Evolutionary conservation across 306 rosid genomes (phyloP).

Genomic region (Rosa lucieae): DNA sequence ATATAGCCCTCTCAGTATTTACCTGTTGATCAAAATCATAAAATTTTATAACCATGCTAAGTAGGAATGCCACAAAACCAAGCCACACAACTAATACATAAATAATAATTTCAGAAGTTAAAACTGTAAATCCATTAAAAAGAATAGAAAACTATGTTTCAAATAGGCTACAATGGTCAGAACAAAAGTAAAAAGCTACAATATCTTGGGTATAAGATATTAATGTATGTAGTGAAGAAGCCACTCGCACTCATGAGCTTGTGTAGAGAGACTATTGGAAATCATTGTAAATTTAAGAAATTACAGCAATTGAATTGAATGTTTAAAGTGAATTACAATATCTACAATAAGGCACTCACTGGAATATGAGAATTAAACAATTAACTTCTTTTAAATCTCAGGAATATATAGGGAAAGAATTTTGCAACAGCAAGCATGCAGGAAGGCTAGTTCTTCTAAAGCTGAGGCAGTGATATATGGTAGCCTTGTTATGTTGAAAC

Average conservation of each 20-base stretch:
- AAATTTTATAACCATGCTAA: background rate
- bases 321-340: background rate
- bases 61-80: background rate
- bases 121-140: background rate
- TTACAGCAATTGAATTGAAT: background rate
- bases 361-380: background rate
- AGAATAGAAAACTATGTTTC: background rate
- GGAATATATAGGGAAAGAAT: background rate
- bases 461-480: background rate
- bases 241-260: background rate
- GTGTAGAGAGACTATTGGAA: background rate
- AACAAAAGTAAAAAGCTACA: background rate
- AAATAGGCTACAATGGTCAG: background rate
- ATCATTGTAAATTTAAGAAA: background rate
- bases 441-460: background rate
- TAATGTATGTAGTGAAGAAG: background rate
- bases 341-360: background rate
- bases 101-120: background rate
- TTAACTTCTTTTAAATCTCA: background rate
- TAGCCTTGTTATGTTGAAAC: background rate
- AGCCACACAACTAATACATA: background rate
- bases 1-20: slow-evolving; percentile 94
- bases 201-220: background rate
- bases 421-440: background rate
- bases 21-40: slow-evolving; percentile 48